Conservation (phyloP, 2,329 filamentous ascomycete genomes). For the Calonectria henricotiae region DNA sequence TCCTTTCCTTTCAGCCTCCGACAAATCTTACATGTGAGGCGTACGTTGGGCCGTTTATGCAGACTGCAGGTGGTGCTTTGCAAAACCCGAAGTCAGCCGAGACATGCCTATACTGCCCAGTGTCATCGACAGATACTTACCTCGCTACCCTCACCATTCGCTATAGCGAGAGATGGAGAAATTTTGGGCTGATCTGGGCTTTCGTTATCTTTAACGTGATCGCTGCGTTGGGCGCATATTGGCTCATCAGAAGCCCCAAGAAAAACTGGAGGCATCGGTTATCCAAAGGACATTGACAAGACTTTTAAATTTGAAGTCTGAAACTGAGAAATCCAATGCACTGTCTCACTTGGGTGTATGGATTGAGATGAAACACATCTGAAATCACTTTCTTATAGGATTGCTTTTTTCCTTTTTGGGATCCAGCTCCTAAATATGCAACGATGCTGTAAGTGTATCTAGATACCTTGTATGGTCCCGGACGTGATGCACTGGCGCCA, state of each 20-base stretch:
- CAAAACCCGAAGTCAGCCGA: constrained; percentile 60
- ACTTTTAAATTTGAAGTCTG: no score
- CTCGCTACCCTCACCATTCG: constrained; percentile 59
- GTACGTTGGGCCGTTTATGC: constrained; percentile 66
- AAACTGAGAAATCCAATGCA: no score
- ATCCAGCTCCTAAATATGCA: no score
- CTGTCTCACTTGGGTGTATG: no score
- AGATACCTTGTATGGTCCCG: no score
- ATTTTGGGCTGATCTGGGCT: constrained; percentile 68
- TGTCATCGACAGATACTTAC: constrained; percentile 57
- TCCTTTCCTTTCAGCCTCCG: constrained; percentile 71
- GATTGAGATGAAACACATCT: no score
- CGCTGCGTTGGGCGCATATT: constrained; percentile 65
- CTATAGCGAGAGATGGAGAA: constrained; percentile 67
- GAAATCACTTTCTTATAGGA: no score
- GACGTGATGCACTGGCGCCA: no score
- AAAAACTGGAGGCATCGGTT: not conserved
- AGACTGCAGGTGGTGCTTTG: constrained; percentile 64
- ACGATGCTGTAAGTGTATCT: no score
- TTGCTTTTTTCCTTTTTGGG: no score
- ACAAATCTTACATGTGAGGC: constrained; percentile 65
- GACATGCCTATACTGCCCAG: constrained; percentile 62
- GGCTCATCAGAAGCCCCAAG: constrained; percentile 55
- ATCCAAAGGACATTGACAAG: no score
- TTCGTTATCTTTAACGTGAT: constrained; percentile 67